Evolutionary conservation across 1,139 yeast species (phyloP), one percentile per base, ranked within the genome.

Genomic region (Candida sojae): DNA sequence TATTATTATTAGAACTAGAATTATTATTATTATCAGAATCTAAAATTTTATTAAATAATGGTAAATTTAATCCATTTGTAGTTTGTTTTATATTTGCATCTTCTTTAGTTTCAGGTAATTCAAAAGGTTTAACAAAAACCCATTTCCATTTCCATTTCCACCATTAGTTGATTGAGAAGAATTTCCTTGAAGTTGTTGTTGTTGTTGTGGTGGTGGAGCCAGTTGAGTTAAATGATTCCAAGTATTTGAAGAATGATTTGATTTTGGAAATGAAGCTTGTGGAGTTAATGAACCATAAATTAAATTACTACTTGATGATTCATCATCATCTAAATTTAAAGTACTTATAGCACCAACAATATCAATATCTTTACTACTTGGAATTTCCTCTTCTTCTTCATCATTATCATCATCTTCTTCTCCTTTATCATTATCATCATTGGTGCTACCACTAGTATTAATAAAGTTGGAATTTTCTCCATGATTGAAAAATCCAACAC

Each of bases 271-370:
- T 9, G 66, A 57, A 10, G 71, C 66, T 45, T 69, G 70, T 21
- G 76, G 75, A 6, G 77, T 70, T 42, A 69, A 57, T 3, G 69
- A 59, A 10, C 38, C 70, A 47, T 62, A 47, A 36, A 40, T 48
- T 49, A 11, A 40, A 45, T 38, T 42, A 38, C 10, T 39, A 10
- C n/a, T 44, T 33, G 21, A 17, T 17, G 21, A 17, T 17, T 17
- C 21, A 17, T 17, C 78, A 28, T 68, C 77, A 50, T 73, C 77
- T 50, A 74, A 63, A 54, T 73, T 68, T 42, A 75, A 64, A 43
- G 66, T 71, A 39, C 68, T 70, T 39, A 74, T 61, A 7, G 79
- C 77, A 6, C 75, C 78, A 32, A 74, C 77, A 36, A 74, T 71
- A 49, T 73, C 79, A 54, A 73, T 64, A 40, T 64, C 63, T 40